Conservation (phyloP, 2,329 filamentous ascomycete genomes). For the Parastagonospora nodorum region DNA sequence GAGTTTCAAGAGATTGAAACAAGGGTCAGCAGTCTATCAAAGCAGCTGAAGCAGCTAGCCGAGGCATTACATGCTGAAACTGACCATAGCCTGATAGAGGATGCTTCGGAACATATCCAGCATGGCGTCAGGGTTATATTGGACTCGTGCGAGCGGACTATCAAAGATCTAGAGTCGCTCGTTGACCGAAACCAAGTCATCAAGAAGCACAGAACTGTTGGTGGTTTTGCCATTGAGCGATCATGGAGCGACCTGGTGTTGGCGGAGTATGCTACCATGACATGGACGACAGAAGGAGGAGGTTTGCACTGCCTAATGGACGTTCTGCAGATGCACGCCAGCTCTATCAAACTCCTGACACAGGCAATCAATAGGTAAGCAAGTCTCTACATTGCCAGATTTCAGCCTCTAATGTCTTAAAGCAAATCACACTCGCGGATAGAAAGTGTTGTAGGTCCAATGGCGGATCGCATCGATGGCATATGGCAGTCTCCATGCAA, state of each 20-base stretch:
- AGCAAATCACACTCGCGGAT: constrained; percentile 44
- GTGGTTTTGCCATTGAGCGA: constrained; percentile 50
- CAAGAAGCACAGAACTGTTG: constrained; percentile 47
- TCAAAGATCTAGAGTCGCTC: constrained; percentile 52
- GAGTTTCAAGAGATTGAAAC: constrained; percentile 52
- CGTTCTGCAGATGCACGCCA: constrained; percentile 51
- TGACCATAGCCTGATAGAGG: constrained; percentile 41
- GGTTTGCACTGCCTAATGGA: constrained; percentile 46
- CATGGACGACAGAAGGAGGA: constrained; percentile 54
- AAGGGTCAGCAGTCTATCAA: constrained; percentile 50
- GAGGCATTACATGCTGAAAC: constrained; percentile 47
- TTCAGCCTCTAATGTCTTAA: background rate
- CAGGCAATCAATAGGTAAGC: constrained; percentile 50
- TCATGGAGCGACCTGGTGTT: constrained; percentile 52
- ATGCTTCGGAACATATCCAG: constrained; percentile 43
- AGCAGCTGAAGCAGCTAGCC: constrained; percentile 52
- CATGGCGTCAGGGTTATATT: constrained; percentile 48
- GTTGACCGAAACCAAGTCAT: constrained; percentile 54
- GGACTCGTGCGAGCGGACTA: constrained; percentile 45
- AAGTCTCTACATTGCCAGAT: background rate
- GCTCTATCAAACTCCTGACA: constrained; percentile 46
- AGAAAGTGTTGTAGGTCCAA: constrained; percentile 34
- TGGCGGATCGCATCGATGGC: constrained; percentile 40
- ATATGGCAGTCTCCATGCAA: constrained; percentile 30
- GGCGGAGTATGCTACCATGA: constrained; percentile 49